Base-by-base conservation (phyloP, 2,329 filamentous ascomycete genomes). In the Monilinia fructigena region DNA sequence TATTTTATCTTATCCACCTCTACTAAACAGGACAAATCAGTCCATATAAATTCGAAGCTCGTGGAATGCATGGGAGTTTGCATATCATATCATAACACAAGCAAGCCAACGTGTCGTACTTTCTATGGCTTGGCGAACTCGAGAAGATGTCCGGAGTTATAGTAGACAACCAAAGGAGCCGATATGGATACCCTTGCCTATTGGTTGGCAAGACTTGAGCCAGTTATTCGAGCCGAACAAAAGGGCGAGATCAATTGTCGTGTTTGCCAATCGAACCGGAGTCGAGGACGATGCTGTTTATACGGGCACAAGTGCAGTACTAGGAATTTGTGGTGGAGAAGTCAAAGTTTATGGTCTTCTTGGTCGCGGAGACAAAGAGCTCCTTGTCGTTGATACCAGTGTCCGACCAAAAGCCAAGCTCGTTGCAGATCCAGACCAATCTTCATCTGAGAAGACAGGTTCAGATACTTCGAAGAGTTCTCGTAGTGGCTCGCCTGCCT, bases 111-210 rank as follows among this genome's bases (percentile, higher is more conserved):
- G 69, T 93, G 86, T 91, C 1, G 85, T 93, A 45, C 71, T 94
- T 0, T 86, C 85, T 4, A 93, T 93, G 91, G 90, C 91, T 0
- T 94, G 90, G 91, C 80, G 90, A 45, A 92, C 89, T 1, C 80
- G 75, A 65, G 86, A 81, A 69, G 82, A 80, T 72, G 81, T 76
- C 1, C 80, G 73, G 26, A 67, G 67, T 14, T 86, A 80, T 74
- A 85, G 73, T 66, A 80, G 71, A 38, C 79, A 70, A 70, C 85
- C 84, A 0, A 75, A 82, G 1, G 84, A 87, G 61, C 89, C 0
- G 90, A 93, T 70, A 82, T 90, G 78, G 86, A 91, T 40, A 92
- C 90, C 0, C 75, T 94, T 11, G 84, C 85, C 0, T 94, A 93
- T 72, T 94, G 91, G 91, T 80, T 91, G 0, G 83, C 86, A 26